Conservation (phyloP, 148 eudicot species). For the Vaccinium macrocarpon region DNA sequence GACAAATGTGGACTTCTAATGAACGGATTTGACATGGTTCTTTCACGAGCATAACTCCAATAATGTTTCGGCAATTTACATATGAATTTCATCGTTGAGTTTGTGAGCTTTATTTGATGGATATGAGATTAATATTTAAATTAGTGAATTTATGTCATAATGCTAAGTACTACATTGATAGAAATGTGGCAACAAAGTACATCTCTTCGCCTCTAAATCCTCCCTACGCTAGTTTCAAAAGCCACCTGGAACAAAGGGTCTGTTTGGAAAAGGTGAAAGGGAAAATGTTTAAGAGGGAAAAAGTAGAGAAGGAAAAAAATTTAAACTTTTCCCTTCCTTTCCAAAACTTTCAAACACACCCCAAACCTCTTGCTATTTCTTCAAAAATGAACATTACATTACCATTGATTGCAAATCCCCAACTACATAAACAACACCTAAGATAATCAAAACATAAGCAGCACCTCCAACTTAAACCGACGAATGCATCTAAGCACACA, state of each 20-base stretch:
- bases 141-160: not conserved
- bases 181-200: not conserved
- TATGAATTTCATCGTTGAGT: not conserved
- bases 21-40: not conserved
- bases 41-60: not conserved
- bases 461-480: not conserved
- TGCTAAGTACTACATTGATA: not conserved
- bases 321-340: not conserved
- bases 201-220: not conserved
- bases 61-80: not conserved
- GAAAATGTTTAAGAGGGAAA: not conserved
- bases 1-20: not conserved
- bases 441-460: not conserved
- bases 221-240: not conserved
- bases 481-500: not conserved
- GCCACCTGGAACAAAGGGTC: not conserved
- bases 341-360: not conserved
- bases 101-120: not conserved
- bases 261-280: not conserved
- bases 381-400: too few relatives aligned
- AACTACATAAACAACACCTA: not conserved
- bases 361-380: too few relatives aligned
- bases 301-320: not conserved
- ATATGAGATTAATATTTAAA: not conserved
- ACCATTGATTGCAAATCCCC: not conserved